Evolutionary conservation across 1,284 basidiomycete genomes (phyloP).

Genomic region (Cutaneotrichosporon cavernicola): DNA sequence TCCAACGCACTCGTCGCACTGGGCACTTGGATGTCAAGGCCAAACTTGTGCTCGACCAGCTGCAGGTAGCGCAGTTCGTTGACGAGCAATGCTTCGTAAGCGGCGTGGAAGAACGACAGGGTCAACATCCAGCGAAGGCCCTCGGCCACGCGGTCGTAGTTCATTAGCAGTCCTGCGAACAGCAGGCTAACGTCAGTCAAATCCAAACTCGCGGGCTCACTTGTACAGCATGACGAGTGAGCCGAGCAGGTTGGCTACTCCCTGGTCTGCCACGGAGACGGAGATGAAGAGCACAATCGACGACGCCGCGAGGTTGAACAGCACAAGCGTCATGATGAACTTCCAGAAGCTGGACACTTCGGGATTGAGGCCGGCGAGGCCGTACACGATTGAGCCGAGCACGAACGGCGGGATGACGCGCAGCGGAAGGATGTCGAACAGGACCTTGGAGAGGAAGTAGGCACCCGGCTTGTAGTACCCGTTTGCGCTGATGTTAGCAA

Average conservation of each 20-base stretch:
- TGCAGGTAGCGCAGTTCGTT: slow-evolving; percentile 94
- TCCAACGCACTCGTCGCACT: slow-evolving; percentile 68
- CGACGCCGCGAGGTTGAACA: slow-evolving; percentile 93
- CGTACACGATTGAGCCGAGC: slow-evolving; percentile 90
- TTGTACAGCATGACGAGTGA: slow-evolving; percentile 97
- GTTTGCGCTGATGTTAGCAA: slow-evolving; percentile 66
- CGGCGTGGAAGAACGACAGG: slow-evolving; percentile 97
- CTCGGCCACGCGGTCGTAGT: slow-evolving; percentile 75
- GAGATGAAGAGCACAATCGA: slow-evolving; percentile 86
- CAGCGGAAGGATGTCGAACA: slow-evolving; percentile 93
- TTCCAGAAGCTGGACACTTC: slow-evolving; percentile 91
- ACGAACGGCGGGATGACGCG: slow-evolving; percentile 90
- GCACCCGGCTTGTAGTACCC: slow-evolving; percentile 95
- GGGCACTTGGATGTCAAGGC: slow-evolving; percentile 88
- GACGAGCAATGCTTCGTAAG: slow-evolving; percentile 90
- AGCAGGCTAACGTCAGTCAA: slow-evolving; percentile 63
- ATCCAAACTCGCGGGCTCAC: slow-evolving; percentile 58
- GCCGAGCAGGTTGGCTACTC: slow-evolving; percentile 88
- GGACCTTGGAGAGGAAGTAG: slow-evolving; percentile 92
- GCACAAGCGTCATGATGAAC: slow-evolving; percentile 87
- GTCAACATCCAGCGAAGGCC: slow-evolving; percentile 82
- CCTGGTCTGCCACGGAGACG: slow-evolving; percentile 77
- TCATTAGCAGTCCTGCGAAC: slow-evolving; percentile 93
- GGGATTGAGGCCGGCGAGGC: slow-evolving; percentile 88
- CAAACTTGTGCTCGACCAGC: slow-evolving; percentile 86